Conservation (phyloP, 1,284 basidiomycete species). For the Apiotrichum porosum region DNA sequence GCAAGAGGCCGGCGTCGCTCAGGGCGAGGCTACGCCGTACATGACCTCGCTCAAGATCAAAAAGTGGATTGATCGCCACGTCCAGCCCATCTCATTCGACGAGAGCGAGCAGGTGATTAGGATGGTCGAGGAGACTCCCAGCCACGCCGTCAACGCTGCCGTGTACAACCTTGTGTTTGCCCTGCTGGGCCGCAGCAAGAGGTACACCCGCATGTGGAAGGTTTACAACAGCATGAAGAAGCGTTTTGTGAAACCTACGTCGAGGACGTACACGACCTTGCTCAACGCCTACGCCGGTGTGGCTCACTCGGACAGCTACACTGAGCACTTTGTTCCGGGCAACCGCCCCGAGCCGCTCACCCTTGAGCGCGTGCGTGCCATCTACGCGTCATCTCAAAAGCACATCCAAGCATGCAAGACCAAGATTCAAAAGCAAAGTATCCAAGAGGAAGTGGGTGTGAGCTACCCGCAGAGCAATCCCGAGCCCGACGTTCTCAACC, state of each 20-base stretch:
- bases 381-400: slow-evolving; percentile 38
- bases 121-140: slow-evolving; percentile 26
- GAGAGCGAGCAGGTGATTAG: slow-evolving; percentile 26
- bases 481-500: too few species aligned
- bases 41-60: slow-evolving; percentile 13
- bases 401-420: slow-evolving; percentile 16
- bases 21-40: slow-evolving; percentile 2
- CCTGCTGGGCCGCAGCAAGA: slow-evolving; percentile 31
- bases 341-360: slow-evolving; percentile 22
- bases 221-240: slow-evolving; percentile 49
- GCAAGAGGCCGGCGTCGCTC: too few species aligned
- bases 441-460: background rate
- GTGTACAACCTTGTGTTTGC: slow-evolving; percentile 43
- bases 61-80: slow-evolving; percentile 21
- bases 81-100: slow-evolving; percentile 11
- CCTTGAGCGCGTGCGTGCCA: slow-evolving; percentile 32
- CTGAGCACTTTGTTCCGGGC: slow-evolving; percentile 6
- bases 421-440: background rate
- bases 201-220: slow-evolving; percentile 38
- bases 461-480: background rate
- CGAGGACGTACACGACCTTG: slow-evolving; percentile 42
- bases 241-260: slow-evolving; percentile 34
- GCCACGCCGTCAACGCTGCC: slow-evolving; percentile 31
- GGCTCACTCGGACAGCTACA: slow-evolving; percentile 12
- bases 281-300: slow-evolving; percentile 41